Conservation (phyloP, 495 filamentous ascomycete species). For the Penicillium daleae region DNA sequence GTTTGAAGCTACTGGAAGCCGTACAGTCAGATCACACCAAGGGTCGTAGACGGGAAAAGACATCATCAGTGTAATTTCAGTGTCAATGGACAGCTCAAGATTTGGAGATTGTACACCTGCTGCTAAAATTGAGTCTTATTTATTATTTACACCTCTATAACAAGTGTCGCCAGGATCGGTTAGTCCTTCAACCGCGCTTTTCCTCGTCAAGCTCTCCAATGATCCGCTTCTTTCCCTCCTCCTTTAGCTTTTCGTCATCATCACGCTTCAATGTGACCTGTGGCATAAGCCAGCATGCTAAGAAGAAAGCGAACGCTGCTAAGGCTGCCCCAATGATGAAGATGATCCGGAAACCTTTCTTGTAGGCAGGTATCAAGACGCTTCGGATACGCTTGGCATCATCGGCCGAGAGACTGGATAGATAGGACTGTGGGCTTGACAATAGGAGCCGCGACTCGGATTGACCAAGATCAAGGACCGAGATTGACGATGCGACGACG, state of each 20-base stretch:
- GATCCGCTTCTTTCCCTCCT: conserved; percentile 43
- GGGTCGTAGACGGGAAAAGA: no score
- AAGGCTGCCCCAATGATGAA: conserved; percentile 53
- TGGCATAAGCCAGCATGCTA: conserved; percentile 51
- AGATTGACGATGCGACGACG: conserved; percentile 40
- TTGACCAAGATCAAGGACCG: conserved; percentile 32
- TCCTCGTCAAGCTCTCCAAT: conserved; percentile 24
- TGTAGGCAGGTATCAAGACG: conserved; percentile 50
- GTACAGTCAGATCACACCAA: no score
- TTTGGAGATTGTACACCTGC: not conserved
- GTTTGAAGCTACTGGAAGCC: no score
- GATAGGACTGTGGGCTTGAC: conserved; percentile 35
- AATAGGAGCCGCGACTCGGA: conserved; percentile 36
- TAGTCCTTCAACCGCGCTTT: not conserved
- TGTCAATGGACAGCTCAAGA: not conserved
- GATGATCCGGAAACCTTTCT: conserved; percentile 53
- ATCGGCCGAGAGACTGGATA: conserved; percentile 31
- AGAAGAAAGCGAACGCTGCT: conserved; percentile 47
- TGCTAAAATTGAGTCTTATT: not conserved
- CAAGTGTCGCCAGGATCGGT: not conserved
- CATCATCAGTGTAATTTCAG: no score
- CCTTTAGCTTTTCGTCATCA: conserved; percentile 53
- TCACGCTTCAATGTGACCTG: conserved; percentile 46
- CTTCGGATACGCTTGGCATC: conserved; percentile 42
- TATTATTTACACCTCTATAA: not conserved